Evolutionary conservation across 768 basidiomycete genomes (phyloP).

Genomic region (Dacryopinax spathularia): DNA sequence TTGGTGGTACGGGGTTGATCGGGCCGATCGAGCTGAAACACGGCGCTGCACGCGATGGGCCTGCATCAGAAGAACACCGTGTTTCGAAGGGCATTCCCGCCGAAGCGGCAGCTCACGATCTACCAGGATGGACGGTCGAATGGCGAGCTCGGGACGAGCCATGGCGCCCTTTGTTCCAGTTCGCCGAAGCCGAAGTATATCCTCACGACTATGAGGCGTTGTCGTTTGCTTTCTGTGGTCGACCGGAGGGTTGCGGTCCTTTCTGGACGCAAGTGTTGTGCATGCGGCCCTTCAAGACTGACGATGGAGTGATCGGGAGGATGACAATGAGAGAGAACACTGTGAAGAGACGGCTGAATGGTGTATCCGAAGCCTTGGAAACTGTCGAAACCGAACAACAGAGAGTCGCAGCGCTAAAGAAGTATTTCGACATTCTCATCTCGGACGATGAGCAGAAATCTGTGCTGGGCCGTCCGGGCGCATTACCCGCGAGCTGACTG

Average conservation of each 20-base stretch:
- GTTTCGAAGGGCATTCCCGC: background rate
- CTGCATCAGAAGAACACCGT: background rate
- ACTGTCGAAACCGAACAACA: background rate
- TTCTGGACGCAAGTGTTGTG: background rate
- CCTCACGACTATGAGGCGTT: background rate
- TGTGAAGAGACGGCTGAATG: background rate
- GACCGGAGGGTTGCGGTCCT: background rate
- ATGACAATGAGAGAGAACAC: background rate
- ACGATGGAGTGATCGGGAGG: background rate
- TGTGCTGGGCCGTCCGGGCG: background rate
- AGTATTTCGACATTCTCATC: background rate
- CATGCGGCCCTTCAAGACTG: background rate
- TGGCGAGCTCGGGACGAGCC: background rate
- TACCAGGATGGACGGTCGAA: background rate
- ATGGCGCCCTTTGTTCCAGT: background rate
- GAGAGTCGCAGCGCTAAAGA: background rate
- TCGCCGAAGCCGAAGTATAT: background rate
- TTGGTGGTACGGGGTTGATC: background rate
- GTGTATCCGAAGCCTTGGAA: background rate
- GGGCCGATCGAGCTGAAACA: background rate
- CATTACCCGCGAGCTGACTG: background rate
- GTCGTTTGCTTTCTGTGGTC: background rate
- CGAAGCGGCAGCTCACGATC: background rate
- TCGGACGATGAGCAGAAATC: background rate
- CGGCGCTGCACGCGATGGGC: background rate